Evolutionary conservation across 1,284 basidiomycete genomes (phyloP), one percentile per base, ranked within the genome.

Genomic region (Anthracocystis walkeri): DNA sequence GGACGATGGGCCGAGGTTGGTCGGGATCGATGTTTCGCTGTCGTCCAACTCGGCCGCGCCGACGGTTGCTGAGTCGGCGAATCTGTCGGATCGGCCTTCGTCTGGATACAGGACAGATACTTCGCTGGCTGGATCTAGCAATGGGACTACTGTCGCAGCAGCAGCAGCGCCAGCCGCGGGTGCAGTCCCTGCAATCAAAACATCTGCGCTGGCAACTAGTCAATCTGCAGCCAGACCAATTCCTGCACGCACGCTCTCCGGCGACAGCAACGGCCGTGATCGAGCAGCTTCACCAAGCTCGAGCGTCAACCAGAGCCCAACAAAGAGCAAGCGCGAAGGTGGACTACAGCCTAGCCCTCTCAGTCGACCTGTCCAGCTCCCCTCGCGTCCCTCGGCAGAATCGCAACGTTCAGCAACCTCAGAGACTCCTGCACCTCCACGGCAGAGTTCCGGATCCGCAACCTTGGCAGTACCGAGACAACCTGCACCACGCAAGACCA

Each of bases 21-120:
- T 75, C 7, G 78, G 78, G 12, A 70, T 80, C 16, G 55, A 78
- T 27, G 72, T 78, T 2, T 65, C 77, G 25, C 31, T 61, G 5
- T 40, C 58, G 10, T 54, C 66, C 3, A 50, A 16, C 6, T 42
- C 65, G 12, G 46, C 58, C 7, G 35, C 56, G 3, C 27, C 53
- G 8, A 23, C 58, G 8, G 35, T 65, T 25, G 60, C 72, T 8
- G 65, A 74, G 3, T 69, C 65, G 23, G 65, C 64, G 38, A 54
- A 61, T 21, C 23, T 74, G 20, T 74, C 71, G 10, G 62, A 65
- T 31, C 48, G 50, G 4, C 65, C 65, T 7, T 45, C 42, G 20
- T 61, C 65, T 8, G 65, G 61, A 0, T 50, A 68, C 7, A 52
- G 49, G 7, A 76, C 54, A 25, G 68, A 68, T n/a, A 25, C 8